phyloP scores from a whole-genome alignment of 2,329 filamentous ascomycete genomes.

The Parascedosporium putredinis region DNA sequence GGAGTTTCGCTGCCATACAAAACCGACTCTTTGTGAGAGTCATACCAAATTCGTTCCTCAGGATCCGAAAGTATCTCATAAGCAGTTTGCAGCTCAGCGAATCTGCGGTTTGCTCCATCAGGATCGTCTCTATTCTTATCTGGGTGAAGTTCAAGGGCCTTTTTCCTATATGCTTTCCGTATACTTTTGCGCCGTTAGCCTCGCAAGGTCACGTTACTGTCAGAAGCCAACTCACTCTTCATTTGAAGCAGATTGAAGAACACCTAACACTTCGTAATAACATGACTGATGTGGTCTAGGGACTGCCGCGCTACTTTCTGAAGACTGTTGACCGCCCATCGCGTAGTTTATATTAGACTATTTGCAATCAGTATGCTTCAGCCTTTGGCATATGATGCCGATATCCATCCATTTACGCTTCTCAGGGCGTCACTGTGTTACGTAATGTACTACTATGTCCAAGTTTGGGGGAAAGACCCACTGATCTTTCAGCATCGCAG shows the following conservation, averaged over 20 bases:
- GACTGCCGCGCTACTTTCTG: conserved; percentile 21
- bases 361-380: too few relatives aligned
- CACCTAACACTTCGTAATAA: conserved; percentile 75
- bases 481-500: too few relatives aligned
- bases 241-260: conserved; percentile 63
- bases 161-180: conserved; percentile 84
- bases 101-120: conserved; percentile 71
- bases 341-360: too few relatives aligned
- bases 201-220: neutral
- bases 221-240: conserved; percentile 53
- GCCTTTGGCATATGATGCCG: too few relatives aligned
- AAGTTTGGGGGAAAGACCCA: too few relatives aligned
- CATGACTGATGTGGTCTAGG: conserved; percentile 50
- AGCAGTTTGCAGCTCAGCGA: conserved; percentile 85
- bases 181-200: conserved; percentile 40
- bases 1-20: conserved; percentile 51
- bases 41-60: conserved; percentile 95
- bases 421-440: too few relatives aligned
- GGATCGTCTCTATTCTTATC: conserved; percentile 86
- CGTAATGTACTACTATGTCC: too few relatives aligned
- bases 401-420: too few relatives aligned
- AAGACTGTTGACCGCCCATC: conserved; percentile 50
- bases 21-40: conserved; percentile 82
- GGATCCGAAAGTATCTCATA: conserved; percentile 95
- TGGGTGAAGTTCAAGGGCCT: conserved; percentile 86